A percentile compares a stretch with the other conserved stretches of the same genome.
These are phyloP conservation scores for Colletotrichum sojae DNA, from an alignment of 2,329 filamentous ascomycete genomes.

Conservation along the genomic window DNA sequence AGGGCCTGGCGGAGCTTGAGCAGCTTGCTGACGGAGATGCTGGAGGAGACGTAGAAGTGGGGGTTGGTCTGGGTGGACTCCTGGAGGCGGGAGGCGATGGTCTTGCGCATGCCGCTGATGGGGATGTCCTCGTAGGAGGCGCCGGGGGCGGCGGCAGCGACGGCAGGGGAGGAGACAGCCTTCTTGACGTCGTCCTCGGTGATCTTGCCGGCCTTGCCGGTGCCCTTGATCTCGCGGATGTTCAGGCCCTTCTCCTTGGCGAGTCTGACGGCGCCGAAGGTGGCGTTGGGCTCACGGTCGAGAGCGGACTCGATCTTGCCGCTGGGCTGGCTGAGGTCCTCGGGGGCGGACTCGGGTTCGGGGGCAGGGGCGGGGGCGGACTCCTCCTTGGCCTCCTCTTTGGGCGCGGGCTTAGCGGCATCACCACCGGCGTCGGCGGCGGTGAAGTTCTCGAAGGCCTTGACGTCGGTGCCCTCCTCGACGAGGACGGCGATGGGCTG, in stretches of 20 bases:
- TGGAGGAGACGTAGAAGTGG: slow-evolving; percentile 96
- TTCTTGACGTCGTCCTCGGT: slow-evolving; percentile 96
- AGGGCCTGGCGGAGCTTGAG: slow-evolving; percentile 95
- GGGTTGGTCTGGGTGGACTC: slow-evolving; percentile 92
- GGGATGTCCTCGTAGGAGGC: slow-evolving; percentile 87
- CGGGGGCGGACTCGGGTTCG: slow-evolving; percentile 63
- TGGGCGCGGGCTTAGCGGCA: slow-evolving; percentile 73
- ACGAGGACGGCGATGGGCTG: slow-evolving; percentile 97
- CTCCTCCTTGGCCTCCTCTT: slow-evolving; percentile 76
- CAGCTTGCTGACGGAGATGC: slow-evolving; percentile 93
- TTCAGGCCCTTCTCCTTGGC: slow-evolving; percentile 88
- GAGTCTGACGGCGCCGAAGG: slow-evolving; percentile 82
- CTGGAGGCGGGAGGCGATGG: slow-evolving; percentile 90
- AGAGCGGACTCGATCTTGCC: slow-evolving; percentile 87
- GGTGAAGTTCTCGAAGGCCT: slow-evolving; percentile 90
- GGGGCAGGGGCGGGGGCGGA: slow-evolving; percentile 69
- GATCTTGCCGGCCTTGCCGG: slow-evolving; percentile 87
- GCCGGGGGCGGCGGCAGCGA: slow-evolving; percentile 67
- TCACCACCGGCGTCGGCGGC: slow-evolving; percentile 93
- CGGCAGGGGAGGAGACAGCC: slow-evolving; percentile 71
- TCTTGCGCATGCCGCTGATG: slow-evolving; percentile 95
- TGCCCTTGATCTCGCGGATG: slow-evolving; percentile 85
- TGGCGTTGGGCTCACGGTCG: slow-evolving; percentile 83
- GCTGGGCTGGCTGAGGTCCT: slow-evolving; percentile 73
- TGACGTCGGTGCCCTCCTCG: slow-evolving; percentile 89